Conservation (phyloP, 179 eudicot genomes). For the Amaranthus tricolor region DNA sequence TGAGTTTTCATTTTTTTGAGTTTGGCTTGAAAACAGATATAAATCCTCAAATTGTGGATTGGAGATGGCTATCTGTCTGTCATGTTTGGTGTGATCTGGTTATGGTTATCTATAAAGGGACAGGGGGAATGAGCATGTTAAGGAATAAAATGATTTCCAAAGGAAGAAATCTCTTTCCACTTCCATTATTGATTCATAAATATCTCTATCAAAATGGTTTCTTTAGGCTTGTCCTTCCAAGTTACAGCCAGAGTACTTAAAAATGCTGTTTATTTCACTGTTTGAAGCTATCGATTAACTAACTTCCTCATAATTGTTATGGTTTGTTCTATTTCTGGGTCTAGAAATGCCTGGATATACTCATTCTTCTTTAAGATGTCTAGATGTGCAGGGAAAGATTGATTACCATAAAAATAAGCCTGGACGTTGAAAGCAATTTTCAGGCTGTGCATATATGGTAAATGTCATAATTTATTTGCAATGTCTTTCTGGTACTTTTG, state of each 20-base stretch:
- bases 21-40: not conserved
- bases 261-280: not conserved
- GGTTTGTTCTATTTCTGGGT: not conserved
- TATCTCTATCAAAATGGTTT: not conserved
- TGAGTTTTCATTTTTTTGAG: not conserved
- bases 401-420: not conserved
- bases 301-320: not conserved
- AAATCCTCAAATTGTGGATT: not conserved
- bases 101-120: not conserved
- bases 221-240: not conserved
- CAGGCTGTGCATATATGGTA: not conserved
- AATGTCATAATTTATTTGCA: not conserved
- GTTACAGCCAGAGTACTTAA: not conserved
- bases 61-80: not conserved
- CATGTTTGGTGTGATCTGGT: not conserved
- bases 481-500: not conserved
- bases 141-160: not conserved
- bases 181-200: not conserved
- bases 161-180: not conserved
- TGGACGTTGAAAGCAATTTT: not conserved
- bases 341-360: not conserved
- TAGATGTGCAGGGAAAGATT: not conserved
- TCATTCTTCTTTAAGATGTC: not conserved
- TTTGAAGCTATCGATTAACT: not conserved
- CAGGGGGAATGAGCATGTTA: not conserved